Conservation (phyloP, 768 basidiomycete species). For the Leucocoprinus sp. region DNA sequence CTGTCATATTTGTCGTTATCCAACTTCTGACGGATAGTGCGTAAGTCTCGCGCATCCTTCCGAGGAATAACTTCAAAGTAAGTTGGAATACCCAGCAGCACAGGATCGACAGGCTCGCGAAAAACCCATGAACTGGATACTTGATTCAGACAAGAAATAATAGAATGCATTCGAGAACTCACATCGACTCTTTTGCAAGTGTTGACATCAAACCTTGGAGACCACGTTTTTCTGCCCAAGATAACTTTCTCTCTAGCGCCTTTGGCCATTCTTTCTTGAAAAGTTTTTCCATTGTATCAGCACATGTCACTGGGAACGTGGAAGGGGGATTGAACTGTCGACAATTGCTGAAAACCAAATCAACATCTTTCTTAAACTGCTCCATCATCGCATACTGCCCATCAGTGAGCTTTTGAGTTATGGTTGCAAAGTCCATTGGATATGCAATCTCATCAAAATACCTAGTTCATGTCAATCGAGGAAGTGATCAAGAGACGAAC, state of each 20-base stretch:
- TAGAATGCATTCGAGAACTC: conserved; percentile 21
- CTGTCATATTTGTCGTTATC: conserved; percentile 78
- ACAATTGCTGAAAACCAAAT: conserved; percentile 84
- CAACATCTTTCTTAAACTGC: conserved; percentile 69
- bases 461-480: conserved; percentile 30
- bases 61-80: conserved; percentile 82
- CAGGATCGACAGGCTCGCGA: conserved; percentile 84
- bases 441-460: conserved; percentile 87
- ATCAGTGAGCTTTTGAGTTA: conserved; percentile 55
- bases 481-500: neutral
- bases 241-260: conserved; percentile 61
- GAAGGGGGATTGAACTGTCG: conserved; percentile 84
- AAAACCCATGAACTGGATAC: conserved; percentile 62
- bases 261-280: conserved; percentile 88
- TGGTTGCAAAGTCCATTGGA: conserved; percentile 93
- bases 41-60: conserved; percentile 82
- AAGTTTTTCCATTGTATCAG: conserved; percentile 61
- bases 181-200: conserved; percentile 63
- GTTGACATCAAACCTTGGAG: conserved; percentile 63
- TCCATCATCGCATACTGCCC: conserved; percentile 75
- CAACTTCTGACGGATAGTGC: conserved; percentile 72
- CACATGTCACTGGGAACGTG: conserved; percentile 66
- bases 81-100: conserved; percentile 71
- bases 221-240: conserved; percentile 72
- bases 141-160: conserved; percentile 6